Conservation (phyloP, 176 grass and related monocot species). For the Eleusine coracana region DNA sequence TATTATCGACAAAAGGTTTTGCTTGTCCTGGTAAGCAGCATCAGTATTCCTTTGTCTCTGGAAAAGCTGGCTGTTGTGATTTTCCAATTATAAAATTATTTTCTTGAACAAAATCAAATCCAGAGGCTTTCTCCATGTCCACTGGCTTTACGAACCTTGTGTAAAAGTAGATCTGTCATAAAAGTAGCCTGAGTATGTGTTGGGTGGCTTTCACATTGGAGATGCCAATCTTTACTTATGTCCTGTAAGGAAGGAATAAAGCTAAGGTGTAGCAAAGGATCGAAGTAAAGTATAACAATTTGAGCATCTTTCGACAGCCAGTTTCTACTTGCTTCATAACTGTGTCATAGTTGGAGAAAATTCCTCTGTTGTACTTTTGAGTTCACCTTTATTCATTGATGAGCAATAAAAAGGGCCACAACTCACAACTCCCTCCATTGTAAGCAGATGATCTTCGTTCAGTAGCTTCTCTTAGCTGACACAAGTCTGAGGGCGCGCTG, state of each 20-base stretch:
- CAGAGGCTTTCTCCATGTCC: neutral
- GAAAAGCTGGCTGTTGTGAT: constrained; percentile 30
- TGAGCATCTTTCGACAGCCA: constrained; percentile 81
- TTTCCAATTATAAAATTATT: constrained; percentile 14
- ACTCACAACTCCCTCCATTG: constrained; percentile 25
- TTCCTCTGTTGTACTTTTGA: constrained; percentile 30
- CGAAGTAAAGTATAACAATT: constrained; percentile 61
- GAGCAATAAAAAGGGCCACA: constrained; percentile 45
- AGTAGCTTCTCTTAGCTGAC: constrained; percentile 18
- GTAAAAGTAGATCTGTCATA: constrained; percentile 51
- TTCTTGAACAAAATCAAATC: constrained; percentile 29
- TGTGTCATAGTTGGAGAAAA: constrained; percentile 49
- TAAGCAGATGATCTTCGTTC: constrained; percentile 44
- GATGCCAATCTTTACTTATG: constrained; percentile 78
- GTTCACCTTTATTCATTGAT: constrained; percentile 1
- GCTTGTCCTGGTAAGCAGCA: constrained; percentile 28
- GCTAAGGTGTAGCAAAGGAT: constrained; percentile 46
- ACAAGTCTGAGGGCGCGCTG: constrained; percentile 30
- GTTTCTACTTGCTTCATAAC: constrained; percentile 42
- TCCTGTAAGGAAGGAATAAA: constrained; percentile 74
- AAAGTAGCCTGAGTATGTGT: constrained; percentile 49
- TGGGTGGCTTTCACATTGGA: constrained; percentile 46
- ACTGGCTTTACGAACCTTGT: constrained; percentile 40
- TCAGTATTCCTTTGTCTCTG: constrained; percentile 25
- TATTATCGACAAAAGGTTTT: constrained; percentile 17